phyloP scores from a whole-genome alignment of 352 stramenopile species.

The Globisporangium alternatum region DNA sequence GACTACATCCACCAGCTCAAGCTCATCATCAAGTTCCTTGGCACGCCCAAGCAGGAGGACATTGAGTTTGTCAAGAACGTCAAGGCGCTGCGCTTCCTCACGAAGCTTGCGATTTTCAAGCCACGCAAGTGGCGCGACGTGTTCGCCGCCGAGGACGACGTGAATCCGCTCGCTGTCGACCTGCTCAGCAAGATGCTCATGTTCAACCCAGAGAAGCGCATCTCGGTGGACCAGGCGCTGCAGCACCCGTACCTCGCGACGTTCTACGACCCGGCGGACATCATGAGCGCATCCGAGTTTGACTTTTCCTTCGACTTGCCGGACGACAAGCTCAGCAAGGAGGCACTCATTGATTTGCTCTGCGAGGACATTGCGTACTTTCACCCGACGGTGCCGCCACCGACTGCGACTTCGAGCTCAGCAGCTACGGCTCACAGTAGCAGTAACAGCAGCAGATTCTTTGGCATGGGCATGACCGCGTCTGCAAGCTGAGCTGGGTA shows the following conservation, averaged over 20 bases:
- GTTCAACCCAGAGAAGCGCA: slow-evolving; percentile 73
- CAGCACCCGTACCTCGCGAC: slow-evolving; percentile 71
- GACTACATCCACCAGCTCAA: slow-evolving; percentile 86
- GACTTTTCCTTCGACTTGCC: slow-evolving; percentile 71
- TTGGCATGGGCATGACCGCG: slow-evolving; percentile 52
- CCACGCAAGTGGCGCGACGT: slow-evolving; percentile 65
- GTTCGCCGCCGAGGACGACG: slow-evolving; percentile 37
- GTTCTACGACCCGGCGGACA: slow-evolving; percentile 85
- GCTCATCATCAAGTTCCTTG: slow-evolving; percentile 73
- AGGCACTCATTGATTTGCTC: slow-evolving; percentile 52
- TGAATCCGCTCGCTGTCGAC: slow-evolving; percentile 54
- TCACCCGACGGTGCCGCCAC: slow-evolving; percentile 26
- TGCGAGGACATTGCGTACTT: slow-evolving; percentile 65
- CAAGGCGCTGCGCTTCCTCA: slow-evolving; percentile 90
- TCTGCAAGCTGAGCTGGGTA: slow-evolving; percentile 33
- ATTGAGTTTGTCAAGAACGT: slow-evolving; percentile 85
- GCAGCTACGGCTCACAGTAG: slow-evolving; percentile 8
- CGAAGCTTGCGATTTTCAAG: slow-evolving; percentile 69
- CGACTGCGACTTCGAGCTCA: slow-evolving; percentile 15
- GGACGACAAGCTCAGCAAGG: slow-evolving; percentile 60
- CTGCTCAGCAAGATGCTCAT: slow-evolving; percentile 63
- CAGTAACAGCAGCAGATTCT: slow-evolving; percentile 29
- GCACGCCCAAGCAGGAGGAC: slow-evolving; percentile 72
- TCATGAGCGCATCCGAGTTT: slow-evolving; percentile 34
- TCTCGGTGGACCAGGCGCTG: slow-evolving; percentile 55